Base-by-base conservation (phyloP, 805 yeast species). In the Sugiyamaella marilandica region DNA sequence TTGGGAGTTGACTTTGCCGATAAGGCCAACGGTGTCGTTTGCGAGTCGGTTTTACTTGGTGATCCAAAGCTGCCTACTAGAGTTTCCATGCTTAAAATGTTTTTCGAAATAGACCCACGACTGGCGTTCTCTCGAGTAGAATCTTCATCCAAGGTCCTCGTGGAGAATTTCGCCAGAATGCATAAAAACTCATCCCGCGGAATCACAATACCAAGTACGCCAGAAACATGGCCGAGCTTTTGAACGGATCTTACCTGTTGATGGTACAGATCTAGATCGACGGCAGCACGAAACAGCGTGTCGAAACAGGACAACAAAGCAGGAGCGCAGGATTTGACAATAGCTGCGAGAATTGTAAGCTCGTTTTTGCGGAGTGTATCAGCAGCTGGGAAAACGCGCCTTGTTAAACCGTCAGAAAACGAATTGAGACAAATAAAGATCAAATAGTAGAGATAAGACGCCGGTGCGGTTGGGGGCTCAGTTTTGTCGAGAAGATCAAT, bases 401-500 rank as follows among this genome's bases (percentile, higher is more conserved):
- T 70, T 7, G 86, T 82, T 16, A 88, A 72, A 1, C 91, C 91
- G 31, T 90, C 95, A 2, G 88, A 76, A 18, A 84, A 71, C 1
- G 77, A 65, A 47, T 76, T 74, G 1, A 83, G 60, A 35, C 84
- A 75, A 13, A 74, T 72, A 47, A 83, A 70, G 0, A 86, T 74
- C 33, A 92, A 72, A 64, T 74, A 79, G 47, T 80, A 71, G 1
- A 81, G 66, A 54, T 94, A 91, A 0, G 84, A 77, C 5, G 72
- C 73, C 1, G 94, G 87, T 1, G 76, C 70, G 0, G 73, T 62
- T 0, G 97, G 97, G 0, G 96, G 83, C 26, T 87, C 95, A 0
- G 72, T 60, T 62, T 90, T 90, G 64, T 92, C 98, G 21, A 94
- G 74, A 50, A 84, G 78, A 52, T 92, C 97, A 31, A 91, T 73